Evolutionary conservation across 2,329 filamentous ascomycete species (phyloP), one percentile per base, ranked within the genome.

Genomic region (Nemania serpens): DNA sequence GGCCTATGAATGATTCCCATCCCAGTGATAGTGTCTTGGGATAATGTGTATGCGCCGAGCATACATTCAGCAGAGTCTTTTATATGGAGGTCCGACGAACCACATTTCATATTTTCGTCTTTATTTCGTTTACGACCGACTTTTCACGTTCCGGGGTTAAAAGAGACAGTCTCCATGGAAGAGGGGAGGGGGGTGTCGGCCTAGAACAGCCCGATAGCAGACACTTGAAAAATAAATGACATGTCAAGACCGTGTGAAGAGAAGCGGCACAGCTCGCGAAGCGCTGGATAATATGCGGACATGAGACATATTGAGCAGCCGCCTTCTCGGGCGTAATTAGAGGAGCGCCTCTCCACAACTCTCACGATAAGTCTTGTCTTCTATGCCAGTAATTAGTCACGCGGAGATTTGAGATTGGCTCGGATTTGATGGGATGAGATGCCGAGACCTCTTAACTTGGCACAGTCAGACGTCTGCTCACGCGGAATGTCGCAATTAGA

Each of bases 241-340:
- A n/a, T n/a, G n/a, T n/a, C n/a, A n/a, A n/a, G n/a, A n/a, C n/a
- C n/a, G 46, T 47, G 13, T 37, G 29, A 50, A 17, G 25, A 41
- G 29, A 9, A 10, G 39, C 42, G 50, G 50, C 46, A 46, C 22
- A 34, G 41, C 20, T 50, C 29, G 18, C 43, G 39, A 20, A 46
- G 54, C n/a, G 20, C 51, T 62, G 50, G 55, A 41, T 58, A 62
- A 62, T 29, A 59, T 45, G 56, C 60, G 48, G 56, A 51, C 39
- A 52, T 59, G 56, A 62, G 60, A 62, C 60, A 33, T 18, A 29
- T 55, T 42, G 34, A 33, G 58, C 55, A 55, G 53, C 56, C 56
- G 55, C 50, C 7, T 47, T 55, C 45, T 55, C 55, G 59, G 54
- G 41, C 55, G 55, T 29, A 29, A 7, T 29, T 52, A 55, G 51